Percentiles rank a stretch among this genome's conserved stretches.
These are phyloP conservation scores for Colletotrichum navitas DNA, from an alignment of 2,329 filamentous ascomycete genomes.

Conservation along the genomic window DNA sequence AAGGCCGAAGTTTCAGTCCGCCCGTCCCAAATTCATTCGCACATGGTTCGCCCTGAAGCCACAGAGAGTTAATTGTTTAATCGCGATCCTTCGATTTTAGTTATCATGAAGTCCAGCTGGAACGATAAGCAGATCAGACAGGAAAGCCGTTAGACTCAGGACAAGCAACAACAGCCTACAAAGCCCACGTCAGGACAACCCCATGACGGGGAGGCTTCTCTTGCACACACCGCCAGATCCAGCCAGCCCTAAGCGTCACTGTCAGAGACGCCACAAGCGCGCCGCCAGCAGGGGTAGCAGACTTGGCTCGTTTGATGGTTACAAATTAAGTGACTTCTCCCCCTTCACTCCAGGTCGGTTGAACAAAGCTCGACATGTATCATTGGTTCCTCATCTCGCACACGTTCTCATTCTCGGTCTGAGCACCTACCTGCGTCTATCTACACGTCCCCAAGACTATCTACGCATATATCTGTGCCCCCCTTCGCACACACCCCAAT, in stretches of 20 bases:
- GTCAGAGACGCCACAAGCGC: slow-evolving; percentile 32
- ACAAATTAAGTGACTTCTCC: no score
- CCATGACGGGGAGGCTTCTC: not conserved
- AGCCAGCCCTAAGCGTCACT: not conserved
- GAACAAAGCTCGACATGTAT: not conserved
- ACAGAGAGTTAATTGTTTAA: no score
- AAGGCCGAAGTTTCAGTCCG: no score
- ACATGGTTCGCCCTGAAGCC: no score
- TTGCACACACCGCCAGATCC: not conserved
- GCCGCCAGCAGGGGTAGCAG: not conserved
- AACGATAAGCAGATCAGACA: no score
- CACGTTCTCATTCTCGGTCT: not conserved
- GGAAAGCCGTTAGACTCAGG: not conserved
- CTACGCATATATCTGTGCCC: not conserved
- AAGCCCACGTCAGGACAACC: not conserved
- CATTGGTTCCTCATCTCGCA: not conserved
- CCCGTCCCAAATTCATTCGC: no score
- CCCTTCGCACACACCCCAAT: not conserved
- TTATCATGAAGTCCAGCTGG: no score
- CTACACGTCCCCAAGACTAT: not conserved
- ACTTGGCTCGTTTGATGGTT: not conserved
- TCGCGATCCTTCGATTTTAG: no score
- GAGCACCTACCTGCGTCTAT: not conserved
- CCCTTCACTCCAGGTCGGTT: not conserved
- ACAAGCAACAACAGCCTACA: not conserved